Conservation (phyloP, 225 moss, liverwort and hornwort genomes). For the Marchantia paleacea region DNA sequence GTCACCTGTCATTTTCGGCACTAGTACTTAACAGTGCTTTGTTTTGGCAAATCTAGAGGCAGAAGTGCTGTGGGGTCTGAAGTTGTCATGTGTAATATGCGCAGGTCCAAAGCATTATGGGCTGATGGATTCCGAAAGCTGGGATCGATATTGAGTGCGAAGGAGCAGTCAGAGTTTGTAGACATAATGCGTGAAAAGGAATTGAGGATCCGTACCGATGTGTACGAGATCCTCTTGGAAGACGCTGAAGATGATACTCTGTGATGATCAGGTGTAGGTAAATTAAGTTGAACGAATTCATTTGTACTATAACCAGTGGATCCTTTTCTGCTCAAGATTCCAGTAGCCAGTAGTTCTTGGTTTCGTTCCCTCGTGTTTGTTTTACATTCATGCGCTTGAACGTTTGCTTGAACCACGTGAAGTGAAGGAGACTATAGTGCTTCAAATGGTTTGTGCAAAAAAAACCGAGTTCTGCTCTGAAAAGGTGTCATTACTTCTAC, state of each 20-base stretch:
- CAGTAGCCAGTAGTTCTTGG: neutral
- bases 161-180: constrained; percentile 92
- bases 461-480: no score
- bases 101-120: constrained; percentile 90
- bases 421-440: no score
- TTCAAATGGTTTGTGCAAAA: no score
- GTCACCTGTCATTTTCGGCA: neutral
- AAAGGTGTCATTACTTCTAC: no score
- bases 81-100: neutral
- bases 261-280: neutral
- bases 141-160: constrained; percentile 66
- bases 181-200: constrained; percentile 96
- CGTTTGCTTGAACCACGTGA: no score
- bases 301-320: constrained; percentile 2
- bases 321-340: neutral
- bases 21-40: neutral
- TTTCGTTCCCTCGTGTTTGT: no score
- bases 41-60: no score
- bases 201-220: constrained; percentile 77
- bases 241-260: constrained; percentile 47
- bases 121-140: constrained; percentile 88
- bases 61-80: neutral
- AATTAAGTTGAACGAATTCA: neutral
- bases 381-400: no score
- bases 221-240: constrained; percentile 92